Evolutionary conservation across 176 grass and related monocot species (phyloP).

Genomic region (barley (Hordeum vulgare)): DNA sequence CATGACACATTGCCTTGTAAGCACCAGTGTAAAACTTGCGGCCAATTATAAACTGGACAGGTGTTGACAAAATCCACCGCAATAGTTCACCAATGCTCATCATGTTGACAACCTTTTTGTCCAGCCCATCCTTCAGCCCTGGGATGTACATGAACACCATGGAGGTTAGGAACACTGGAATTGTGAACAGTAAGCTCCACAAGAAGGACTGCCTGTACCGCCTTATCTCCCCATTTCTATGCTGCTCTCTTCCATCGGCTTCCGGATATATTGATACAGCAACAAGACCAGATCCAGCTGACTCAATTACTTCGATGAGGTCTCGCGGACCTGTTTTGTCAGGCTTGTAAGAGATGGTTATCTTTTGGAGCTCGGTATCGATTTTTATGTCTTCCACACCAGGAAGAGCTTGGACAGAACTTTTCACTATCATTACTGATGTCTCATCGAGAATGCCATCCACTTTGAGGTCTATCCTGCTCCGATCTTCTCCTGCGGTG

Average conservation of each 20-base stretch:
- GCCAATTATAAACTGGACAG: conserved; percentile 92
- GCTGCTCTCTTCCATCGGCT: conserved; percentile 59
- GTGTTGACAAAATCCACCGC: conserved; percentile 84
- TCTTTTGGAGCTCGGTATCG: conserved; percentile 50
- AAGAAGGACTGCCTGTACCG: conserved; percentile 71
- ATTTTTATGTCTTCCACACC: conserved; percentile 62
- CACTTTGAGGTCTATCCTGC: conserved; percentile 73
- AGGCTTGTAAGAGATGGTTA: conserved; percentile 76
- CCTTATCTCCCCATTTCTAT: conserved; percentile 68
- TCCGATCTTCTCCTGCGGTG: conserved; percentile 75
- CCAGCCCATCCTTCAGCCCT: conserved; percentile 46
- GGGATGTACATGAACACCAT: conserved; percentile 99
- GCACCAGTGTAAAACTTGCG: conserved; percentile 77
- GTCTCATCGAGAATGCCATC: conserved; percentile 47
- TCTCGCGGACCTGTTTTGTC: conserved; percentile 81
- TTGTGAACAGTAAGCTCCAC: conserved; percentile 83
- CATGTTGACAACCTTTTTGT: conserved; percentile 82
- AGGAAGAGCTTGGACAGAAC: conserved; percentile 73
- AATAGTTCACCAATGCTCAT: conserved; percentile 70
- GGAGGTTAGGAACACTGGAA: conserved; percentile 88
- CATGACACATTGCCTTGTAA: conserved; percentile 69
- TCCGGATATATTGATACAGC: conserved; percentile 73
- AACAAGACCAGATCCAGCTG: conserved; percentile 45
- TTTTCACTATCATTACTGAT: conserved; percentile 45
- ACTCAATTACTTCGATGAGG: conserved; percentile 81